Evolutionary conservation across 1,284 basidiomycete species (phyloP).

Genomic region (Malassezia dermatis): DNA sequence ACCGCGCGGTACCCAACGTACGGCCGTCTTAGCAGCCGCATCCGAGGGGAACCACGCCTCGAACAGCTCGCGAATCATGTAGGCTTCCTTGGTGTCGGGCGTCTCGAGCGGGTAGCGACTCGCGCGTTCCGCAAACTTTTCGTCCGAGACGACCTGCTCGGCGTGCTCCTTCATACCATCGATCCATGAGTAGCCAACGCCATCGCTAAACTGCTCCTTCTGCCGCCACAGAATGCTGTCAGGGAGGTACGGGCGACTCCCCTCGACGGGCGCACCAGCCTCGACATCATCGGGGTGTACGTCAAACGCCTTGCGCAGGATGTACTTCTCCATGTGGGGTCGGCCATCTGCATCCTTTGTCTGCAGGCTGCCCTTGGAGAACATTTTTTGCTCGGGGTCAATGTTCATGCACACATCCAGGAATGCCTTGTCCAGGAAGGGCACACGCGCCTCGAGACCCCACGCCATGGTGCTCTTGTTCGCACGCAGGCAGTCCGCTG

Average conservation of each 20-base stretch:
- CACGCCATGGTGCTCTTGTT: slow-evolving; percentile 99
- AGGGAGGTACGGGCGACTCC: slow-evolving; percentile 67
- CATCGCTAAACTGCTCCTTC: slow-evolving; percentile 99
- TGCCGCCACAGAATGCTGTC: slow-evolving; percentile 93
- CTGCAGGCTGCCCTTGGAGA: slow-evolving; percentile 69
- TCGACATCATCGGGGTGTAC: slow-evolving; percentile 66
- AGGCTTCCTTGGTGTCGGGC: slow-evolving; percentile 95
- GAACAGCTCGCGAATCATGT: slow-evolving; percentile 86
- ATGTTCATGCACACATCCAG: slow-evolving; percentile 87
- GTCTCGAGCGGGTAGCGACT: slow-evolving; percentile 71
- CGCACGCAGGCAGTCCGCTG: slow-evolving; percentile 89
- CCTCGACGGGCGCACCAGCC: slow-evolving; percentile 22
- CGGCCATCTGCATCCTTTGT: slow-evolving; percentile 55
- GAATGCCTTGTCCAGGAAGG: slow-evolving; percentile 96
- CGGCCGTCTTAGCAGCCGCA: slow-evolving; percentile 81
- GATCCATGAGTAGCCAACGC: slow-evolving; percentile 99
- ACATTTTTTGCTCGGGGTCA: slow-evolving; percentile 79
- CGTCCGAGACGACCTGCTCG: slow-evolving; percentile 65
- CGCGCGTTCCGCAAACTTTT: slow-evolving; percentile 63
- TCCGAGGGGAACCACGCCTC: slow-evolving; percentile 65
- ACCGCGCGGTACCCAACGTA: slow-evolving; percentile 55
- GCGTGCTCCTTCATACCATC: slow-evolving; percentile 96
- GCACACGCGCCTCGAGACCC: slow-evolving; percentile 96
- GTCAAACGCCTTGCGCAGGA: slow-evolving; percentile 94
- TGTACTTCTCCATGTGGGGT: slow-evolving; percentile 59